A percentile compares a stretch with the other conserved stretches of the same genome.
Conservation (phyloP, 352 stramenopile genomes). For the Phytophthora pinifolia region DNA sequence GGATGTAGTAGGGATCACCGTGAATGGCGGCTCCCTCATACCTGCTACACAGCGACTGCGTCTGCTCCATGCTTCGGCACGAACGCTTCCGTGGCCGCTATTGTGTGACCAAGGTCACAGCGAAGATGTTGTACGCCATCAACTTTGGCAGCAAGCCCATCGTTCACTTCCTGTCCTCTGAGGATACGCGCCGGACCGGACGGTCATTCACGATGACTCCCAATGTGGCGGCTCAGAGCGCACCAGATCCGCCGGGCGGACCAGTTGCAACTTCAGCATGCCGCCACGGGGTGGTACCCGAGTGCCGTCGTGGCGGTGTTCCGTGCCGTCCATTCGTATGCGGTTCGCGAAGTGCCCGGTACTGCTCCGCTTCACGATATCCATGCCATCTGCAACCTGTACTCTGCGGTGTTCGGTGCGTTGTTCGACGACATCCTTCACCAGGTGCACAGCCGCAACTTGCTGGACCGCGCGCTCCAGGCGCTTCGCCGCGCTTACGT, state of each 20-base stretch:
- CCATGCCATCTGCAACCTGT: neutral
- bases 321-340: neutral
- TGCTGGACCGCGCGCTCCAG: too few relatives aligned
- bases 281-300: slow-evolving; percentile 5
- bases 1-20: too few relatives aligned
- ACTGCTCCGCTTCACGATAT: neutral
- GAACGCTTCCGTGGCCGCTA: neutral
- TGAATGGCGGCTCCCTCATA: too few relatives aligned
- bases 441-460: too few relatives aligned
- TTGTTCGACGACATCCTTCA: too few relatives aligned
- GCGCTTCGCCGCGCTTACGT: neutral
- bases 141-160: slow-evolving; percentile 1
- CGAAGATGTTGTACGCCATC: slow-evolving; percentile 11
- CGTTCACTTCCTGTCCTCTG: slow-evolving; percentile 1
- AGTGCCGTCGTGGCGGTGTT: neutral
- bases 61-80: slow-evolving; percentile 1
- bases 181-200: neutral
- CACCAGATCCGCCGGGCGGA: neutral
- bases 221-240: too few relatives aligned
- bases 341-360: neutral
- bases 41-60: neutral
- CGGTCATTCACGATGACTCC: too few relatives aligned
- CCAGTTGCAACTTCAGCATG: neutral
- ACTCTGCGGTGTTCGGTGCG: slow-evolving; percentile 1
- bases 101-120: neutral